Percentiles rank a stretch among this genome's conserved stretches.
phyloP scores from a whole-genome alignment of 306 rosid genomes.

The barrel medic (Medicago truncatula) region MtrunA17r5.0-ANR NC_053042.1:56117501-56118000 shows the following conservation, averaged over 20 bases:
- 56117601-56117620: background rate
- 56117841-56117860: background rate
- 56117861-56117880: background rate
- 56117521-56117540: background rate
- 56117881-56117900: background rate
- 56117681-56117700: background rate
- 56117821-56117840: background rate
- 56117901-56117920: background rate
- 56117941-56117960: too few species aligned
- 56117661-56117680: background rate
- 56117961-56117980: too few species aligned
- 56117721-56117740: background rate
- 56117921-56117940: too few species aligned
- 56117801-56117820: background rate
- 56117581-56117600: background rate
- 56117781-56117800: background rate
- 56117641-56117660: background rate
- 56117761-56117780: background rate
- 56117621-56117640: too few species aligned
- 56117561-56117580: background rate
- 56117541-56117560: background rate
- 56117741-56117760: background rate
- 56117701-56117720: background rate
- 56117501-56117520: background rate
- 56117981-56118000: too few species aligned